A percentile compares a stretch with the other conserved stretches of the same genome.
These are phyloP conservation scores for Yamadazyma scolyti DNA, from an alignment of 805 yeast species.

Conservation along the genomic window DNA sequence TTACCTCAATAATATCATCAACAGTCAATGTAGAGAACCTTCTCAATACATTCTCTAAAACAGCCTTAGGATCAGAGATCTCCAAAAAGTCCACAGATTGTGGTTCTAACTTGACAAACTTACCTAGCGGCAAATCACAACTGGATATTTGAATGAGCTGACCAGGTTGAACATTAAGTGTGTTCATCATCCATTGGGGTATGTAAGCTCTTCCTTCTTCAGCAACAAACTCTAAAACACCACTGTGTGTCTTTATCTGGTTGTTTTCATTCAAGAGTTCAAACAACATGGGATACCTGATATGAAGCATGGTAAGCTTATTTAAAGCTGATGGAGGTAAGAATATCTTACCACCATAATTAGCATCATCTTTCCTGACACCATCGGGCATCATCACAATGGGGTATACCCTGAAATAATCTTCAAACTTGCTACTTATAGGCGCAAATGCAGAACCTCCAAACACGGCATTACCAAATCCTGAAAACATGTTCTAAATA, in stretches of 20 bases:
- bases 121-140: slow-evolving; percentile 80
- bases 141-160: slow-evolving; percentile 71
- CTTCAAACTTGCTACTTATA: slow-evolving; percentile 56
- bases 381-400: slow-evolving; percentile 83
- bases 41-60: slow-evolving; percentile 85
- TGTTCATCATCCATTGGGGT: slow-evolving; percentile 95
- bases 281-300: slow-evolving; percentile 94
- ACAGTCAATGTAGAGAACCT: slow-evolving; percentile 85
- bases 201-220: slow-evolving; percentile 94
- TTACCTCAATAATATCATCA: slow-evolving; percentile 78
- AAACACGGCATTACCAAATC: slow-evolving; percentile 38
- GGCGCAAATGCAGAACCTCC: slow-evolving; percentile 30
- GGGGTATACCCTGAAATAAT: slow-evolving; percentile 89
- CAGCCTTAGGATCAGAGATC: slow-evolving; percentile 94
- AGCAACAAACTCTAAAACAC: slow-evolving; percentile 93
- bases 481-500: slow-evolving; percentile 33
- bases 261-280: slow-evolving; percentile 68
- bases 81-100: slow-evolving; percentile 92
- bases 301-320: slow-evolving; percentile 84
- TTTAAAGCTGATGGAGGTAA: slow-evolving; percentile 90
- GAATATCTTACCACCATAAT: slow-evolving; percentile 94
- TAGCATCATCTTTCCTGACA: slow-evolving; percentile 69
- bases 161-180: slow-evolving; percentile 72
- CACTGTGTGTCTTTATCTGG: slow-evolving; percentile 69
- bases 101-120: slow-evolving; percentile 90